These are phyloP conservation scores for Nitzschia putrida DNA, from an alignment of 108 stramenopile species.

Conservation along the genomic window DNA sequence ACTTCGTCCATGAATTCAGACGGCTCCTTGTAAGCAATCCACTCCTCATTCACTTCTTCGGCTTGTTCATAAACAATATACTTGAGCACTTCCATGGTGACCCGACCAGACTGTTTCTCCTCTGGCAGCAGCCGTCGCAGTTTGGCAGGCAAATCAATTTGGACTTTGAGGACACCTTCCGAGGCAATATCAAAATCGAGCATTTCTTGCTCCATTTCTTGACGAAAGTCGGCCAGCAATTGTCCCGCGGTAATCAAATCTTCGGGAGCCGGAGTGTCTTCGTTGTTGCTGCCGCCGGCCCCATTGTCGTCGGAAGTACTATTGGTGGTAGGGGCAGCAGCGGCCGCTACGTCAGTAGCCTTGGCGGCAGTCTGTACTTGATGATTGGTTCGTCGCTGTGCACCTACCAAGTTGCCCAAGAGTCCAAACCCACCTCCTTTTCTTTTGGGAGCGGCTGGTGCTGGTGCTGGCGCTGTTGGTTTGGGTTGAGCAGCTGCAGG, in stretches of 20 bases:
- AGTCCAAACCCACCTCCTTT: constrained; percentile 50
- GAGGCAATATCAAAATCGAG: constrained; percentile 58
- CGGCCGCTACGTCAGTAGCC: neutral
- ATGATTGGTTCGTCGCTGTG: constrained; percentile 68
- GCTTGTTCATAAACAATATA: constrained; percentile 86
- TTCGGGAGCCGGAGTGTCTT: neutral
- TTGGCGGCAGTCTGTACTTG: constrained; percentile 53
- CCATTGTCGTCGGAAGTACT: neutral
- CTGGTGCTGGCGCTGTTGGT: neutral
- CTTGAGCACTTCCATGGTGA: constrained; percentile 84
- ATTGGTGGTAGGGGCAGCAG: neutral
- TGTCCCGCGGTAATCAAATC: constrained; percentile 37
- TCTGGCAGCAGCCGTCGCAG: constrained; percentile 8
- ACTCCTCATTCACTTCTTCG: constrained; percentile 84
- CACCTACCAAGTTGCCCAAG: constrained; percentile 75
- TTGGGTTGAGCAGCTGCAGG: neutral
- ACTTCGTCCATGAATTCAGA: constrained; percentile 82
- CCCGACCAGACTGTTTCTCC: constrained; percentile 52
- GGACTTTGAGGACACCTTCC: constrained; percentile 36
- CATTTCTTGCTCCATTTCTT: constrained; percentile 62
- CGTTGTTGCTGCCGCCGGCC: neutral
- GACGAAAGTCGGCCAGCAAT: constrained; percentile 56
- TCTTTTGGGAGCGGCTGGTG: constrained; percentile 13
- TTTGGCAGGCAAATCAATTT: constrained; percentile 38
- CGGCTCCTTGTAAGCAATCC: constrained; percentile 84